phyloP scores from a whole-genome alignment of 2,329 filamentous ascomycete species.

The Verticillium dahliae region DNA sequence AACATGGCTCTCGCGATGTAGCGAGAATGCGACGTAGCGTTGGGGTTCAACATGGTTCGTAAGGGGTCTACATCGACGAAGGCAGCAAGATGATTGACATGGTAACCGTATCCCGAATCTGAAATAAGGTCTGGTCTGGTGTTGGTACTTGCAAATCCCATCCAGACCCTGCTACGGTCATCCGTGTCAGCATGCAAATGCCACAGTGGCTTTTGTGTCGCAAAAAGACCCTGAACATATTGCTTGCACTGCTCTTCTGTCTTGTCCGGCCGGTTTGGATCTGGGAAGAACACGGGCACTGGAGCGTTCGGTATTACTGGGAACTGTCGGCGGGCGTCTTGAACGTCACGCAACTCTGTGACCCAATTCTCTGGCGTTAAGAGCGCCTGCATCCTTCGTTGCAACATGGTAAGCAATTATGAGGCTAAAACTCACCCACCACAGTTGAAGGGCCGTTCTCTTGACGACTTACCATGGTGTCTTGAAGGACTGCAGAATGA shows the following conservation, averaged over 20 bases:
- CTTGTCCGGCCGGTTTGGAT: background rate
- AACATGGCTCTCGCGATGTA: background rate
- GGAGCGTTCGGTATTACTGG: background rate
- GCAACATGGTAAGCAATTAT: background rate
- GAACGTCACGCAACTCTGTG: background rate
- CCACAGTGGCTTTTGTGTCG: background rate
- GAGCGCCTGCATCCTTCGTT: background rate
- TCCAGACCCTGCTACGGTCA: background rate
- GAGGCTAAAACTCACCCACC: too few relatives aligned
- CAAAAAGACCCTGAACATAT: background rate
- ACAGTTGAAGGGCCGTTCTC: background rate
- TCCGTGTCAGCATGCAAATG: background rate
- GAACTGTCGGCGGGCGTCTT: background rate
- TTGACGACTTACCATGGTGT: slow-evolving; percentile 6
- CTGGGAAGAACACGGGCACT: background rate
- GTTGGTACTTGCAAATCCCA: background rate
- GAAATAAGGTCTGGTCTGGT: background rate
- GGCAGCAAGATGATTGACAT: background rate
- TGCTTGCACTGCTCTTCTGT: background rate
- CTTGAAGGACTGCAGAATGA: background rate
- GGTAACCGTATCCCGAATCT: background rate
- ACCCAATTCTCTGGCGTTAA: background rate
- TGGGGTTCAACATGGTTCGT: background rate
- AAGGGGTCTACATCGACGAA: background rate
- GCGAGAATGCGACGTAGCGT: background rate